Percentiles rank a stretch among this genome's conserved stretches.
These are phyloP conservation scores for Paratinospora sagittata DNA, from an alignment of 164 flowering plant genomes.

Conservation along the genomic window DNA sequence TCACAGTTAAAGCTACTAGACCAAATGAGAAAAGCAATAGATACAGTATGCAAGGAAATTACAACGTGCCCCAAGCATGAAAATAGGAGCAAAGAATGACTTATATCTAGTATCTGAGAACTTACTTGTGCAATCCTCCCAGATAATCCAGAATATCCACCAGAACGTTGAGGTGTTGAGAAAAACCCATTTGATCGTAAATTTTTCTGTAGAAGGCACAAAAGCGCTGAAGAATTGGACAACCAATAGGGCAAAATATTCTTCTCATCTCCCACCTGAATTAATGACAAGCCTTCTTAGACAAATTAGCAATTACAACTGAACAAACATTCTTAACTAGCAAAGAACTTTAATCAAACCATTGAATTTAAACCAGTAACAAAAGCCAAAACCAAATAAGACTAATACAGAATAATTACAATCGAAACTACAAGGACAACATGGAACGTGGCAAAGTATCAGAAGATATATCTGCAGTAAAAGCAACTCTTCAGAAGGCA, in stretches of 20 bases:
- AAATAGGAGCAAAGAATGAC: background rate
- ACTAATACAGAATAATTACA: too few relatives aligned
- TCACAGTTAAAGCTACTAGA: too few relatives aligned
- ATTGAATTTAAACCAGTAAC: background rate
- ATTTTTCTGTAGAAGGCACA: conserved; percentile 83
- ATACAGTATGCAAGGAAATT: background rate
- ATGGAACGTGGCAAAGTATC: too few relatives aligned
- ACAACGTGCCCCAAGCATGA: background rate
- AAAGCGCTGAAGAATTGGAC: conserved; percentile 88
- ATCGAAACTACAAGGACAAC: too few relatives aligned
- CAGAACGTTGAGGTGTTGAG: conserved; percentile 54
- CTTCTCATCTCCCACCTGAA: conserved; percentile 74
- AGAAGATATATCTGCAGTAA: too few relatives aligned
- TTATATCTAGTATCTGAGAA: background rate
- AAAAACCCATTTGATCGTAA: conserved; percentile 67
- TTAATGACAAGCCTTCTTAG: conserved; percentile 10
- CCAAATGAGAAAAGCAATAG: background rate
- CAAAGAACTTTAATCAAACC: background rate
- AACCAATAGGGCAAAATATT: conserved; percentile 83
- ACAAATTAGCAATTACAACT: conserved; percentile 1
- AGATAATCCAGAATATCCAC: conserved; percentile 46
- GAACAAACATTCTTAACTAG: background rate
- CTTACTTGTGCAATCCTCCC: conserved; percentile 64
- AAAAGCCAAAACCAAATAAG: background rate
- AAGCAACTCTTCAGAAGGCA: too few relatives aligned